Base-by-base conservation (phyloP, 176 grass and related monocot genomes). In the Triticum urartu region DNA sequence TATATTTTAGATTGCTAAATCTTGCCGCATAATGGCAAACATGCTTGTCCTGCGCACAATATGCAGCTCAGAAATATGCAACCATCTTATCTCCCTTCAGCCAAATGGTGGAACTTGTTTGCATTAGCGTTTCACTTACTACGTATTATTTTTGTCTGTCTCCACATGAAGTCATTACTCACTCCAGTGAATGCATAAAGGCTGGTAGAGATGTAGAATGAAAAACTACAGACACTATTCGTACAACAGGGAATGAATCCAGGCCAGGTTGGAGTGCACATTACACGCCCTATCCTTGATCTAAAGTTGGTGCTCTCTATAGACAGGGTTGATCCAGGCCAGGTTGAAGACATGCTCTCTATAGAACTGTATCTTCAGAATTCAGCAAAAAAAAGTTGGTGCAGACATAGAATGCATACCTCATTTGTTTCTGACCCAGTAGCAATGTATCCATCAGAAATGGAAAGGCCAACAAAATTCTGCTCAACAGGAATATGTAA, bases 381-480 rank as follows among this genome's bases (percentile, higher is more conserved):
- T 85, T 33, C 21, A 33, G 9, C 25, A 18, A 54, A 77, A 13
- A 86, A n/a, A 45, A 72, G 20, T 81, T 82, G 13, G 61, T 66
- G 40, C 20, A 60, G 86, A 66, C n/a, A 67, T 72, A 63, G 68
- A 83, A 87, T 82, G 25, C 89, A 81, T 90, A 99, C 97, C 97
- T 99, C 97, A 93, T 99, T 99, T 89, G 94, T 96, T 89, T 99
- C 94, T 1, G 97, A 99, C 66, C 97, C 97, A 84, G 97, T 99
- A 81, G 97, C 97, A 82, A 99, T 94, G 86, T 99, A 99, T 72
- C 90, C 97, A 89, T 99, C 97, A 34, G 90, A 96, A 87, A 96
- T 90, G 39, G 94, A 96, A 80, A 99, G 97, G 17, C 97, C 97
- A 52, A 99, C 97, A 87, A 99, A 99, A 83, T 99, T 99, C 97